Conservation (phyloP, 345 rosid genomes). For the Citrus reticulata region DNA sequence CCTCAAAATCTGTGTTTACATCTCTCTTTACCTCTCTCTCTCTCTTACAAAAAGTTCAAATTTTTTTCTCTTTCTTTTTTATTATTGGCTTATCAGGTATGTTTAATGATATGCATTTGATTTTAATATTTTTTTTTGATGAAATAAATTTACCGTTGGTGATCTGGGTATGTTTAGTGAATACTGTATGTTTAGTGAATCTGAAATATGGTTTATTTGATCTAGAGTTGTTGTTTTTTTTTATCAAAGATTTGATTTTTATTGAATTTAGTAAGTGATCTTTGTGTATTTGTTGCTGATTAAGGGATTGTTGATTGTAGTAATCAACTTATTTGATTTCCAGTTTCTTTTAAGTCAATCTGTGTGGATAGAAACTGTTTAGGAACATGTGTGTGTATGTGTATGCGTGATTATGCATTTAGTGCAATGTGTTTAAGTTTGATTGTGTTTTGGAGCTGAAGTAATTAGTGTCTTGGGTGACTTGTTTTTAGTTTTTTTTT, state of each 20-base stretch:
- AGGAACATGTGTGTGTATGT: not conserved
- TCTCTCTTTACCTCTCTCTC: not conserved
- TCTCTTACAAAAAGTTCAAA: not conserved
- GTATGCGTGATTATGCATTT: not conserved
- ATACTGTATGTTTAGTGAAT: not conserved
- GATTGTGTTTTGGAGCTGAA: not conserved
- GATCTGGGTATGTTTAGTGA: not conserved
- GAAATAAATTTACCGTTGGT: not conserved
- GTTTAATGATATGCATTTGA: slow-evolving; percentile 10
- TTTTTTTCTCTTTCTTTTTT: not conserved
- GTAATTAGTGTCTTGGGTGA: not conserved
- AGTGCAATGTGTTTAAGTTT: slow-evolving; percentile 2
- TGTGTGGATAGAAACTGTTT: not conserved
- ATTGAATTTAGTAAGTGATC: not conserved
- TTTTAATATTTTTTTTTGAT: not conserved
- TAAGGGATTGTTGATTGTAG: not conserved
- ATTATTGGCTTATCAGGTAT: slow-evolving; percentile 7
- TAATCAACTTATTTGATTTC: not conserved
- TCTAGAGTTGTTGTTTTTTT: not conserved
- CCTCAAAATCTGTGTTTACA: not conserved
- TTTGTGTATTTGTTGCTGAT: not conserved
- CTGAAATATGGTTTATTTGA: slow-evolving; percentile 8
- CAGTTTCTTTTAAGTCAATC: not conserved
- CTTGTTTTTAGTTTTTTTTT: not conserved
- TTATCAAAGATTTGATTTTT: not conserved